Evolutionary conservation across 768 basidiomycete genomes (phyloP).

Genomic region (Cytidiella melzeri): DNA sequence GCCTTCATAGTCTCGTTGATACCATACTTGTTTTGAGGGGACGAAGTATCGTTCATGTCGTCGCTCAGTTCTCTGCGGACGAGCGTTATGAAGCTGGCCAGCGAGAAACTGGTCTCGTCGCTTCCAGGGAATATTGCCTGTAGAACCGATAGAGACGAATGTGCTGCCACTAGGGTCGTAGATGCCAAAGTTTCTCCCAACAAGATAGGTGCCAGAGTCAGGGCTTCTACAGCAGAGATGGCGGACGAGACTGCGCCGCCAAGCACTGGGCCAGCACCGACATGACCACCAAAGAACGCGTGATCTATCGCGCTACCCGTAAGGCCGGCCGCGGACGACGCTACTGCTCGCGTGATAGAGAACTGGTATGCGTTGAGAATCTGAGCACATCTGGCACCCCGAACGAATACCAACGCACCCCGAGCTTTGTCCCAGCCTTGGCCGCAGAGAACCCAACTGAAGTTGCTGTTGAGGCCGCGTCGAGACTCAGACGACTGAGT

Average conservation of each 20-base stretch:
- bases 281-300: slow-evolving; percentile 56
- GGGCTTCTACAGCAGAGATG: slow-evolving; percentile 60
- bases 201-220: slow-evolving; percentile 70
- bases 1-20: slow-evolving; percentile 63
- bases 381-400: neutral
- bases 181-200: slow-evolving; percentile 73
- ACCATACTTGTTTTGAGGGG: slow-evolving; percentile 56
- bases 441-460: slow-evolving; percentile 63
- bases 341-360: slow-evolving; percentile 56
- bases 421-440: slow-evolving; percentile 61
- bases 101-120: slow-evolving; percentile 75
- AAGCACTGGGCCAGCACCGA: slow-evolving; percentile 52
- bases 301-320: slow-evolving; percentile 59
- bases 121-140: slow-evolving; percentile 67
- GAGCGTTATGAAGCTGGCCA: slow-evolving; percentile 72
- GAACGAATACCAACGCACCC: slow-evolving; percentile 39
- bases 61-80: slow-evolving; percentile 75
- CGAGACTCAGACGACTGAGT: slow-evolving; percentile 51
- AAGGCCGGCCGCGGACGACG: slow-evolving; percentile 49
- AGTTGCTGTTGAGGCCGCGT: slow-evolving; percentile 57
- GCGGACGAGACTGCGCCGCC: slow-evolving; percentile 54
- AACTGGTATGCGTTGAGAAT: slow-evolving; percentile 41
- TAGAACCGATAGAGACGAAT: slow-evolving; percentile 70
- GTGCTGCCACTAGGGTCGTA: slow-evolving; percentile 66
- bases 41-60: slow-evolving; percentile 41